Conservation (phyloP, 768 basidiomycete genomes). For the Nidularia sp. region DNA sequence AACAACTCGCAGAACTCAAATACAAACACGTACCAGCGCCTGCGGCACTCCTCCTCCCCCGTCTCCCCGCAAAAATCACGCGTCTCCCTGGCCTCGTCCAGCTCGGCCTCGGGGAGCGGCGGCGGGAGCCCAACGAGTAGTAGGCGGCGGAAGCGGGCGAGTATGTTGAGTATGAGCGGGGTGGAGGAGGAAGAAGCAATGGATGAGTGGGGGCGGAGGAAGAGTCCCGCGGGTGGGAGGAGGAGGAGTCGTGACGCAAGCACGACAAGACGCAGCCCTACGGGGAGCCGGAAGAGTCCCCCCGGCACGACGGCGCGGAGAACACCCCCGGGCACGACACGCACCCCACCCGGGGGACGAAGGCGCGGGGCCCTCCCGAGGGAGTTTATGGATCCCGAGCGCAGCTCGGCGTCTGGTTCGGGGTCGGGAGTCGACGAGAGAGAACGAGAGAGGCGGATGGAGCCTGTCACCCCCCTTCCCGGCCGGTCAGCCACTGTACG, state of each 20-base stretch:
- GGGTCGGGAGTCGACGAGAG: no score
- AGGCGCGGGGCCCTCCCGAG: conserved; percentile 37
- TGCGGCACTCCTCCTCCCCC: conserved; percentile 19
- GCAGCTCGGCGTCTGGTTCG: no score
- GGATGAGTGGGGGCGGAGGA: conserved; percentile 3
- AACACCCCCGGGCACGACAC: no score
- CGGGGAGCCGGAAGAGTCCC: conserved; percentile 27
- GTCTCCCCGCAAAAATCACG: conserved; percentile 28
- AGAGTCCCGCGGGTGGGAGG: conserved; percentile 10
- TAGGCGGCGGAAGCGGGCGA: conserved; percentile 20
- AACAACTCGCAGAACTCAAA: background rate
- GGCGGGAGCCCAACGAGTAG: conserved; percentile 19
- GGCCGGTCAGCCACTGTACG: conserved; percentile 24
- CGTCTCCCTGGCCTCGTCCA: conserved; percentile 12
- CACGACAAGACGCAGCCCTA: conserved; percentile 27
- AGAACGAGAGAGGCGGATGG: no score
- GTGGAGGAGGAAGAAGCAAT: conserved; percentile 23
- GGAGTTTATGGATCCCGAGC: conserved; percentile 29
- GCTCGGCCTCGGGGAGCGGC: conserved; percentile 2
- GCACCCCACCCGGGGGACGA: conserved; percentile 1
- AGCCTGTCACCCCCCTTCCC: conserved; percentile 4
- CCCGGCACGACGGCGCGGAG: background rate
- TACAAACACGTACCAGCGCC: conserved; percentile 5
- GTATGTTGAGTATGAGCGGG: conserved; percentile 19
- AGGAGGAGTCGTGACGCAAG: conserved; percentile 12